Evolutionary conservation across 2,329 filamentous ascomycete species (phyloP).

Genomic region (Bipolaris gigantea): DNA sequence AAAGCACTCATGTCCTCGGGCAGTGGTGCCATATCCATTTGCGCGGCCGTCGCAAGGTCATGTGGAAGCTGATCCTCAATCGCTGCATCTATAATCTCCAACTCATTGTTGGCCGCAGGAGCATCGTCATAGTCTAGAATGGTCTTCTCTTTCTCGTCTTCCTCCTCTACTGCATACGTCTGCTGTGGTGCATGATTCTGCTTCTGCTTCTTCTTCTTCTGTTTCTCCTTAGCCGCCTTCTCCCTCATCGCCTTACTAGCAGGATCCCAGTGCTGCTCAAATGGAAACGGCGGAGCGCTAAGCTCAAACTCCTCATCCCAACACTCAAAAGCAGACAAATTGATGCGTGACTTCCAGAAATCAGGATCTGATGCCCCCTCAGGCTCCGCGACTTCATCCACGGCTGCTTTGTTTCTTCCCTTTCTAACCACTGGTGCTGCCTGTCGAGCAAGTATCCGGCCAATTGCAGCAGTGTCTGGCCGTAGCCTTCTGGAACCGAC

Average conservation of each 20-base stretch:
- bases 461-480: slow-evolving; percentile 31
- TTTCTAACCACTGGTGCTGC: slow-evolving; percentile 28
- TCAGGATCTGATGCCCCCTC: slow-evolving; percentile 54
- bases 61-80: slow-evolving; percentile 39
- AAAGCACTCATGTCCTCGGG: slow-evolving; percentile 61
- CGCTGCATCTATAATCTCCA: slow-evolving; percentile 23
- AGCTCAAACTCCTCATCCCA: slow-evolving; percentile 61
- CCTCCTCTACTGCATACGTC: slow-evolving; percentile 48
- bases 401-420: slow-evolving; percentile 17
- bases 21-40: slow-evolving; percentile 65
- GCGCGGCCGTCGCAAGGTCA: slow-evolving; percentile 51
- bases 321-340: slow-evolving; percentile 81
- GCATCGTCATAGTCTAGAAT: slow-evolving; percentile 41
- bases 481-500: slow-evolving; percentile 29
- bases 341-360: slow-evolving; percentile 74
- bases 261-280: slow-evolving; percentile 84
- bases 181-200: slow-evolving; percentile 42
- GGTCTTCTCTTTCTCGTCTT: slow-evolving; percentile 31
- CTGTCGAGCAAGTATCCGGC: slow-evolving; percentile 37
- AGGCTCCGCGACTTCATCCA: slow-evolving; percentile 26
- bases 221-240: slow-evolving; percentile 63
- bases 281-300: slow-evolving; percentile 82
- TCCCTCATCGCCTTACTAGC: slow-evolving; percentile 63
- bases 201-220: slow-evolving; percentile 51
- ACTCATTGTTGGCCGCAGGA: slow-evolving; percentile 24